A percentile compares a stretch with the other conserved stretches of the same genome.
These are phyloP conservation scores for Porpolomopsis calyptriformis DNA, from an alignment of 768 basidiomycete genomes.

Conservation along the genomic window DNA sequence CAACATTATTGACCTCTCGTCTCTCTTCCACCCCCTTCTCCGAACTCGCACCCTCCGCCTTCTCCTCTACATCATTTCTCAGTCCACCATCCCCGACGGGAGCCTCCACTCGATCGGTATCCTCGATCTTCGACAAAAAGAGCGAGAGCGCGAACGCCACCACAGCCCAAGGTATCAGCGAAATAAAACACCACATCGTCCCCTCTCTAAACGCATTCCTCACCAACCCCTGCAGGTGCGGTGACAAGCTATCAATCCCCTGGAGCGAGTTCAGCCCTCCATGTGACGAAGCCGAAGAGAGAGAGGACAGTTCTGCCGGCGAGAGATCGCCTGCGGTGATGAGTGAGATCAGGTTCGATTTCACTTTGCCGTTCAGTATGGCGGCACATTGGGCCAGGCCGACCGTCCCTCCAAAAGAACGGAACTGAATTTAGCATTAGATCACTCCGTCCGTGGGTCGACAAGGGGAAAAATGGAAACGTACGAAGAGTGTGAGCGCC, in stretches of 20 bases:
- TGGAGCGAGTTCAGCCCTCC: constrained; percentile 23
- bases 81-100: not conserved
- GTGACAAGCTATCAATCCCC: constrained; percentile 28
- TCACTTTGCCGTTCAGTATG: constrained; percentile 34
- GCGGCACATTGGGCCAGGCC: constrained; percentile 45
- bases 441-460: no score
- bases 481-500: constrained; percentile 34
- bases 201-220: constrained; percentile 32
- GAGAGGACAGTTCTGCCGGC: constrained; percentile 16
- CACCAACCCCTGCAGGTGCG: constrained; percentile 23
- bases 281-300: constrained; percentile 15
- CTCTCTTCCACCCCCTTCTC: not conserved
- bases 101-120: not conserved
- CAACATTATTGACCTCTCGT: no score
- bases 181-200: constrained; percentile 34
- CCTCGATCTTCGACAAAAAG: constrained; percentile 27
- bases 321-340: constrained; percentile 21
- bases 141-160: constrained; percentile 25
- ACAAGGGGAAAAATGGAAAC: constrained; percentile 12
- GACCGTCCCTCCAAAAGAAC: constrained; percentile 40
- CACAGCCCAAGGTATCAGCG: constrained; percentile 37
- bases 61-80: not conserved
- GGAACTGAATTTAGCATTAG: constrained; percentile 25
- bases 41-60: not conserved
- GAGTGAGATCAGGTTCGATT: constrained; percentile 19